A percentile compares a stretch with the other conserved stretches of the same genome.
Conservation (phyloP, 2,329 filamentous ascomycete species). For the Nigrospora sphaerica region DNA sequence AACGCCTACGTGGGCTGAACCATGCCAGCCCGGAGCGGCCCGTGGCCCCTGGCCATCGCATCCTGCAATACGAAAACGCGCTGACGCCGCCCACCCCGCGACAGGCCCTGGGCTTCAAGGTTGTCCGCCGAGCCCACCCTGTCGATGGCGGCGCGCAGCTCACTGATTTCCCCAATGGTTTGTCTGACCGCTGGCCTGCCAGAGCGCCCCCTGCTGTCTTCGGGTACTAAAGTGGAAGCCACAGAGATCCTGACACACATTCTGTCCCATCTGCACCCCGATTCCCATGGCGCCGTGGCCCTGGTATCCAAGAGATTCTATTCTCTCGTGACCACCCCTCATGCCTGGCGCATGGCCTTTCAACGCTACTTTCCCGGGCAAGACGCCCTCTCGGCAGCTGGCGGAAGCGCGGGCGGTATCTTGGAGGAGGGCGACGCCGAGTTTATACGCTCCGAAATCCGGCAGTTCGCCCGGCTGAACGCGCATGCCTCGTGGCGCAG, state of each 20-base stretch:
- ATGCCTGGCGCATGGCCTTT: slow-evolving; percentile 92
- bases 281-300: slow-evolving; percentile 74
- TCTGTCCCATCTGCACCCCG: slow-evolving; percentile 80
- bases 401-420: slow-evolving; percentile 24
- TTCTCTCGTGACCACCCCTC: slow-evolving; percentile 77
- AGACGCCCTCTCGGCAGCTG: slow-evolving; percentile 39
- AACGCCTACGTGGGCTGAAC: slow-evolving; percentile 47
- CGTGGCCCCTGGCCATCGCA: slow-evolving; percentile 40
- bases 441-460: slow-evolving; percentile 61
- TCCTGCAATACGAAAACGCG: slow-evolving; percentile 56
- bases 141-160: slow-evolving; percentile 35
- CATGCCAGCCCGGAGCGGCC: slow-evolving; percentile 18
- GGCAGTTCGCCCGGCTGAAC: slow-evolving; percentile 77
- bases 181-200: slow-evolving; percentile 13
- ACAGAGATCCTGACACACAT: slow-evolving; percentile 88
- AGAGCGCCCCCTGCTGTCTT: too few relatives aligned
- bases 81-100: slow-evolving; percentile 37
- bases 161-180: slow-evolving; percentile 74
- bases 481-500: slow-evolving; percentile 87
- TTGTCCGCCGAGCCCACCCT: slow-evolving; percentile 39
- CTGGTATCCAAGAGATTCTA: slow-evolving; percentile 87
- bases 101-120: slow-evolving; percentile 47
- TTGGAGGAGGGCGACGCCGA: slow-evolving; percentile 42
- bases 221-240: background rate
- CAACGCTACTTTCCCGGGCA: slow-evolving; percentile 82